Conservation (phyloP, 495 filamentous ascomycete species). For the Tuber aestivum region DNA sequence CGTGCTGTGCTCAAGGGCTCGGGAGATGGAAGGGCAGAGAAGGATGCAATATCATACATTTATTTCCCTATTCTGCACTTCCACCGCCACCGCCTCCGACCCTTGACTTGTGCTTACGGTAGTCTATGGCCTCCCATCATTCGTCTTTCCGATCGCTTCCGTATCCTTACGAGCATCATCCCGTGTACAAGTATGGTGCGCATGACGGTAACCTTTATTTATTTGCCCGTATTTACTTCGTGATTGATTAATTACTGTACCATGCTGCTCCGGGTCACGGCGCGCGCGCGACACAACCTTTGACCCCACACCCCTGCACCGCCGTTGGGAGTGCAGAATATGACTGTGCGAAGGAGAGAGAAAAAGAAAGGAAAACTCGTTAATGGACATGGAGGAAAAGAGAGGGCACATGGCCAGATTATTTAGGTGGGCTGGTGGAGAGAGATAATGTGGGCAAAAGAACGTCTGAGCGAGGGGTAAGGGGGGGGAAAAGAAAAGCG, state of each 20-base stretch:
- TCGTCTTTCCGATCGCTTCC: not conserved
- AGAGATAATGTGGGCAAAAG: conserved; percentile 26
- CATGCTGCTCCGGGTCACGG: not conserved
- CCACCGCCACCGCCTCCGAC: not conserved
- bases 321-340: not conserved
- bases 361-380: not conserved
- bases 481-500: not conserved
- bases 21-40: too few species aligned
- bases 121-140: not conserved
- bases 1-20: too few species aligned
- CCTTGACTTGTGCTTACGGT: not conserved
- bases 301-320: not conserved
- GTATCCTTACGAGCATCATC: too few species aligned
- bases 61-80: conserved; percentile 1
- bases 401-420: not conserved
- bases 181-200: not conserved
- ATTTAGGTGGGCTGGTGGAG: conserved; percentile 8
- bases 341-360: not conserved
- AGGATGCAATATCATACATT: too few species aligned
- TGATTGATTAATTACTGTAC: not conserved
- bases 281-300: not conserved
- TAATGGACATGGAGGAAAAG: not conserved
- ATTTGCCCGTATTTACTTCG: not conserved
- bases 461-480: not conserved
- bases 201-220: not conserved